phyloP scores from a whole-genome alignment of 768 basidiomycete species.

The Dendrothele bispora region DNA sequence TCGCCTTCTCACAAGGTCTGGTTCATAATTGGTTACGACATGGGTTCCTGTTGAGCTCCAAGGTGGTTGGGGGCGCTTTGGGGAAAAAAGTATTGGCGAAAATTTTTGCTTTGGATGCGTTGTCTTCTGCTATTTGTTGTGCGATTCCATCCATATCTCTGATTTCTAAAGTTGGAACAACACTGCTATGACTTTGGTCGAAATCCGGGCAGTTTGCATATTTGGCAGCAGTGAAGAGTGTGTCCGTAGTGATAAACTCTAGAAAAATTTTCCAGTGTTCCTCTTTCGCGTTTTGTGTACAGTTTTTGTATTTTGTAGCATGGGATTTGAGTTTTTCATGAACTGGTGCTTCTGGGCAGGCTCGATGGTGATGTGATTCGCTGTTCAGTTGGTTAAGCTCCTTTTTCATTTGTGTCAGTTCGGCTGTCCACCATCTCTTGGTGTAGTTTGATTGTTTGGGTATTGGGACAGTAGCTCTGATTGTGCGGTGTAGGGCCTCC shows the following conservation, averaged over 20 bases:
- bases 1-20: too few relatives aligned
- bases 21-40: slow-evolving; percentile 8
- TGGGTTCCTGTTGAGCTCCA: slow-evolving; percentile 8
- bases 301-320: neutral
- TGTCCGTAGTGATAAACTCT: slow-evolving; percentile 7
- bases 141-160: too few relatives aligned
- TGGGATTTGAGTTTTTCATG: neutral
- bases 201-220: neutral
- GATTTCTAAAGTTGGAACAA: neutral
- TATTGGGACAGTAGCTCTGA: neutral
- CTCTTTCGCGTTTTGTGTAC: slow-evolving; percentile 13
- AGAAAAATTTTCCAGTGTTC: slow-evolving; percentile 23
- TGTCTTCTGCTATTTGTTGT: neutral
- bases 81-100: neutral
- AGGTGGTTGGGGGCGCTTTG: neutral
- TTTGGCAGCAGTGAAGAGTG: slow-evolving; percentile 15
- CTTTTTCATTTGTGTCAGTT: neutral
- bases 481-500: neutral
- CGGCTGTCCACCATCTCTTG: slow-evolving; percentile 1
- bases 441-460: neutral
- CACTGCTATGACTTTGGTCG: too few relatives aligned
- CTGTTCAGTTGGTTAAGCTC: neutral
- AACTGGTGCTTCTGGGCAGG: neutral
- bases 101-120: neutral
- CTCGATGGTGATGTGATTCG: neutral